These are phyloP conservation scores for Solanum chacoense DNA, from an alignment of 305 asterid species.

Conservation along the genomic window DNA sequence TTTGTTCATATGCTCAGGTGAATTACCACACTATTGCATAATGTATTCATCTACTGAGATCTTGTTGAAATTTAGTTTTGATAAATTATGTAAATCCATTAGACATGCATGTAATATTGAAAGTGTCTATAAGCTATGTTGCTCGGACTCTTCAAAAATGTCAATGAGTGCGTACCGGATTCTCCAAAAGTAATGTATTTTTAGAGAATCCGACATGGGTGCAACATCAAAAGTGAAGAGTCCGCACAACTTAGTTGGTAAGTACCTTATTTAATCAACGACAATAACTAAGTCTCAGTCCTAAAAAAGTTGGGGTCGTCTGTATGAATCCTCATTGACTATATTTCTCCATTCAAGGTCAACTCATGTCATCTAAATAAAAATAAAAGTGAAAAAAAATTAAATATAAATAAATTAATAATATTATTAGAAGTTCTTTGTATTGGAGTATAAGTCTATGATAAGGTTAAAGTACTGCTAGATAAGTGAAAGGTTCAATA, in stretches of 20 bases:
- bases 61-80: not conserved
- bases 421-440: not conserved
- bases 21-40: not conserved
- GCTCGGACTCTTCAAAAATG: not conserved
- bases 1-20: conserved; percentile 1
- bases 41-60: not conserved
- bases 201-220: not conserved
- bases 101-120: not conserved
- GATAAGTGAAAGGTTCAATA: not conserved
- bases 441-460: not conserved
- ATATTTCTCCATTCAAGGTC: not conserved
- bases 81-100: not conserved
- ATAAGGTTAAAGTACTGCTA: not conserved
- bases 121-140: not conserved
- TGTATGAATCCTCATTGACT: not conserved
- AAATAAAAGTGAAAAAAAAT: not conserved
- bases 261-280: not conserved
- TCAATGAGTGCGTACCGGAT: not conserved
- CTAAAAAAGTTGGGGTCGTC: not conserved
- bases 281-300: not conserved
- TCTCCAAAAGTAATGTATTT: not conserved
- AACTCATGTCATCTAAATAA: not conserved
- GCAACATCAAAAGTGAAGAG: not conserved
- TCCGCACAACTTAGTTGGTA: not conserved
- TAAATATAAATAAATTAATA: not conserved